Evolutionary conservation across 73 alveolate genomes (phyloP).

Genomic region (Paramecium tetraurelia): DNA sequence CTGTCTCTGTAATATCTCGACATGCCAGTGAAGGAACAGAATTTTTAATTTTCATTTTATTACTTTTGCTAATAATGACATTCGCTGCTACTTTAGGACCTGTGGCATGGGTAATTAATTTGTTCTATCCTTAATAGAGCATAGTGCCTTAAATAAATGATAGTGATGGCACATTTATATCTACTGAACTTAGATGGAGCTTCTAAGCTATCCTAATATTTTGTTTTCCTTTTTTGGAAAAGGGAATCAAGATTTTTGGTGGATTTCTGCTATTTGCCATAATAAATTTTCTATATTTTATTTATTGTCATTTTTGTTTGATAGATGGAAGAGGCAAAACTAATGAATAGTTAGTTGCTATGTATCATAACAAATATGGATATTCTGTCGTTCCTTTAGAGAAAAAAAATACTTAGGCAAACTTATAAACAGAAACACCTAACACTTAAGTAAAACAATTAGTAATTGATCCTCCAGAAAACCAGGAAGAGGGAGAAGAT

Average conservation of each 20-base stretch:
- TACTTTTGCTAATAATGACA: neutral
- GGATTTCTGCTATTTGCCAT: neutral
- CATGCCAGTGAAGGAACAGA: neutral
- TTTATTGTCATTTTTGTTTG: neutral
- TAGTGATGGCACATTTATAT: slow-evolving; percentile 21
- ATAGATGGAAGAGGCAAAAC: slow-evolving; percentile 28
- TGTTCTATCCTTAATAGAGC: neutral
- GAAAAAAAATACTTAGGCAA: neutral
- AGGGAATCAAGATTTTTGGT: neutral
- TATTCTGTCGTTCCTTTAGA: neutral
- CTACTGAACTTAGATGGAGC: slow-evolving; percentile 8
- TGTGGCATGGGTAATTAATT: slow-evolving; percentile 5
- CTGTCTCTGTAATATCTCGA: neutral
- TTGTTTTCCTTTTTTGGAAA: neutral
- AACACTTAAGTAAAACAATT: neutral
- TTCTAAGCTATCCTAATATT: slow-evolving; percentile 8
- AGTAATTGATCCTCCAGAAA: neutral
- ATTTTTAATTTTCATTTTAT: neutral
- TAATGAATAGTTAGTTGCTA: neutral
- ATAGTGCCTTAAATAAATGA: slow-evolving; percentile 38
- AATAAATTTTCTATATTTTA: neutral
- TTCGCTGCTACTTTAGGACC: slow-evolving; percentile 29
- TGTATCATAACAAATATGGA: neutral
- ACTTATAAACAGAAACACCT: neutral
- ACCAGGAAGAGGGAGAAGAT: neutral